A percentile compares a stretch with the other conserved stretches of the same genome.
These are phyloP conservation scores for Neopestalotiopsis rosae DNA, from an alignment of 2,329 filamentous ascomycete species.

Conservation along the genomic window DNA sequence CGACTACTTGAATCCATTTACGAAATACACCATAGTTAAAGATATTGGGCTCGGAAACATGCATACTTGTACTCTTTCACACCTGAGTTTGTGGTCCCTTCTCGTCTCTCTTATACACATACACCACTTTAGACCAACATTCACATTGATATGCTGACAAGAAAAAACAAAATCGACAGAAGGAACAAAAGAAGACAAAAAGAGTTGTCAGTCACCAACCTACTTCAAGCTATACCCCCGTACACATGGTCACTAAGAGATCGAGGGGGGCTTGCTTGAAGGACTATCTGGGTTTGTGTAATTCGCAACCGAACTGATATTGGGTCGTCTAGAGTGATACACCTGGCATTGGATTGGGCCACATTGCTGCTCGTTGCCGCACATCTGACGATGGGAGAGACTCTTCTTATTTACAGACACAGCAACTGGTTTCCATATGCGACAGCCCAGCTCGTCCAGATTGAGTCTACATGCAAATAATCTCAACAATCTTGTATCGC, in stretches of 20 bases:
- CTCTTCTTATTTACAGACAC: neutral
- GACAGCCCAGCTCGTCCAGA: neutral
- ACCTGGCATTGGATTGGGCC: neutral
- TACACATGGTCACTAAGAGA: neutral
- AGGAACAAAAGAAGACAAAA: neutral
- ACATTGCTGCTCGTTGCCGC: neutral
- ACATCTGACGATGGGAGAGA: neutral
- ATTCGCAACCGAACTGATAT: conserved; percentile 1
- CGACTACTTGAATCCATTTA: neutral
- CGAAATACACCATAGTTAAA: neutral
- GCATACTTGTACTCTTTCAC: neutral
- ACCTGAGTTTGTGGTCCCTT: neutral
- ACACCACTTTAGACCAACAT: neutral
- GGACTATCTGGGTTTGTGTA: neutral
- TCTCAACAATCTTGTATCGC: conserved; percentile 26
- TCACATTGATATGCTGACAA: neutral
- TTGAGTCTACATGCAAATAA: conserved; percentile 14
- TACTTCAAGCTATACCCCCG: neutral
- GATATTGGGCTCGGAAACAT: neutral
- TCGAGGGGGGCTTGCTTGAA: neutral
- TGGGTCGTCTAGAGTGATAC: neutral
- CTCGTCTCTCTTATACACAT: neutral
- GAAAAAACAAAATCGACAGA: too few species aligned
- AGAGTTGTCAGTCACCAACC: neutral
- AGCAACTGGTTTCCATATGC: neutral